Evolutionary conservation across 208 protist species (phyloP), one percentile per base, ranked within the genome.

Genomic region (Crithidia thermophila): DNA sequence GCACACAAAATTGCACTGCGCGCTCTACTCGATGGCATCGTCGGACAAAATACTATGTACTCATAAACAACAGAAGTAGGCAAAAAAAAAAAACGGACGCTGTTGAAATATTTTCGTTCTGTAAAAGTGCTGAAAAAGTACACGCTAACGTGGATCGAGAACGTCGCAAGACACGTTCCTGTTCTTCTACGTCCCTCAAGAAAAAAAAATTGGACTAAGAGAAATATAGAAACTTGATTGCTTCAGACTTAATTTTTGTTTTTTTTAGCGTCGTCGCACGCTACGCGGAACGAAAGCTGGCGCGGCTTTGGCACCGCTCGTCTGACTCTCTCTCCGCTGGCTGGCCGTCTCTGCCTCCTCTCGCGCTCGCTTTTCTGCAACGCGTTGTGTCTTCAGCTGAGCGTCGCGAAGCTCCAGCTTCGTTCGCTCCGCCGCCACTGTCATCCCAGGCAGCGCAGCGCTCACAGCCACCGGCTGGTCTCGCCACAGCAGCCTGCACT

Each of bases 331-430:
- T 30, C 23, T 37, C 42, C 0, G 53, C 42, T 21, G 42, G 36
- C 49, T 52, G 7, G 28, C 61, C 9, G 47, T 20, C 14, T 45
- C 59, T 2, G 23, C 47, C 57, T 69, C 40, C 16, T 50, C 52
- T 6, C 61, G 30, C 14, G 67, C 46, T 9, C 55, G 69, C 53
- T 84, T 70, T 39, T 81, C 69, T 16, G 61, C 55, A 5, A 62
- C 31, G 8, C 61, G 69, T 45, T 64, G 53, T 3, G 60, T 80
- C 56, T 64, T 72, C 6, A 50, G 64, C 31, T 59, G 65, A 34
- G 72, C 66, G 28, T 88, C 81, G n/a, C 85, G 73, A 23, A 82
- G 68, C 55, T 86, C 67, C 31, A 88, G 59, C 67, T 94, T 94
- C 28, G 43, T 28, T 21, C 85, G 51, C 42, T 85, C 81, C 14